Base-by-base conservation (phyloP, 805 yeast species). In the Yamadazyma sp. region DNA sequence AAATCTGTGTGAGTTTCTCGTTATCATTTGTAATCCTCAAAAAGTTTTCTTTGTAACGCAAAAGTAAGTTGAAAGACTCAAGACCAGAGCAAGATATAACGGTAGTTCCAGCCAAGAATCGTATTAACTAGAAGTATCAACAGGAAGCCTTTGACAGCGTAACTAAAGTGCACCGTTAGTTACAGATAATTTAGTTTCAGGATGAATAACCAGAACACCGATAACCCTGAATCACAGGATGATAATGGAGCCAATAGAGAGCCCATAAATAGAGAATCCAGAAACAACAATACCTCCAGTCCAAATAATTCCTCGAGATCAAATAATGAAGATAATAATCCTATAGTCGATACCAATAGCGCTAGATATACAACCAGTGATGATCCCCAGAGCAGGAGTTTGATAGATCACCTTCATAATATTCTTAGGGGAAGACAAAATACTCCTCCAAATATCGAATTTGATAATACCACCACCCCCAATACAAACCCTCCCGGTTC, bases 361-460 rank as follows among this genome's bases (percentile, higher is more conserved):
- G 22, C 22, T 20, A 7, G 9, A 20, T 7, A 9, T 20, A 7
- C 22, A 20, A 20, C n/a, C n/a, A n/a, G n/a, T n/a, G n/a, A 20
- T 20, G 9, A 7, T 20, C 12, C 13, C 7, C 18, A 26, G 6
- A 18, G 18, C 16, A 10, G 29, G 5, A 26, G 15, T n/a, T 27
- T 33, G 11, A 4, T 24, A n/a, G 19, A 18, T 16, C 36, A 33
- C 17, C 16, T 33, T 14, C 36, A 33, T 4, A 31, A 33, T 27
- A 12, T 33, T 12, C 27, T 33, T n/a, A 33, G 36, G 17, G 30
- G 21, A 22, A 22, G 23, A 22, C 11, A 9, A 22, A 22, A 22
- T 11, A 22, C 23, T 11, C 23, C 23, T 22, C 10, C 10, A 22
- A 9, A 22, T 22, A 9, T 22, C 23, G 9, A 22, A 22, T 22